Evolutionary conservation across 2,329 filamentous ascomycete genomes (phyloP).

Genomic region (Aaosphaeria pasadenensis): DNA sequence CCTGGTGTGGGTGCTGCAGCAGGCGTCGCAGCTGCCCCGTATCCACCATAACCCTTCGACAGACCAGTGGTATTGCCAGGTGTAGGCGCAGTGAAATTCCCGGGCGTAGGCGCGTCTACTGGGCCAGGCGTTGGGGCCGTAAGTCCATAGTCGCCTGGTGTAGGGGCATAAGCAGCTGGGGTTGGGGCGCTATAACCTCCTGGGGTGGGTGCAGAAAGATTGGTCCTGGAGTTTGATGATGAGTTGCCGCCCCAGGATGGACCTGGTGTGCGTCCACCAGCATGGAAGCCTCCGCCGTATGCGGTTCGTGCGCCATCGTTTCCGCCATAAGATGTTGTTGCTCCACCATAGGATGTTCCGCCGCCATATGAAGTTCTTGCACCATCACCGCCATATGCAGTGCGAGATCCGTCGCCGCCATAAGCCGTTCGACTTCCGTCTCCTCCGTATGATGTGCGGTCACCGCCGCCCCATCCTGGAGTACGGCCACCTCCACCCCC

Average conservation of each 20-base stretch:
- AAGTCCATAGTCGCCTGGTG: constrained; percentile 32
- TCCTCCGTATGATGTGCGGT: constrained; percentile 28
- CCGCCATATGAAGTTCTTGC: constrained; percentile 73
- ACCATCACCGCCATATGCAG: constrained; percentile 69
- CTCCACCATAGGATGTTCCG: constrained; percentile 47
- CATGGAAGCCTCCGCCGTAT: constrained; percentile 49
- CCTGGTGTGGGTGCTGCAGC: constrained; percentile 59
- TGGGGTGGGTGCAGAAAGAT: constrained; percentile 29
- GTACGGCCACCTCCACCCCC: constrained; percentile 39
- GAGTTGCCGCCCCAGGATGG: constrained; percentile 50
- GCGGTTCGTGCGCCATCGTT: constrained; percentile 32
- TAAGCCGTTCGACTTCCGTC: constrained; percentile 44
- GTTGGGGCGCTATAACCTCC: constrained; percentile 34
- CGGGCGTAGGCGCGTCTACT: constrained; percentile 39
- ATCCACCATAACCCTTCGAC: constrained; percentile 14
- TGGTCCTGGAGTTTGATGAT: constrained; percentile 22
- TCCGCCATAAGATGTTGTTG: constrained; percentile 37
- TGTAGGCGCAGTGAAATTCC: constrained; percentile 39
- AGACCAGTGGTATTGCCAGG: constrained; percentile 28
- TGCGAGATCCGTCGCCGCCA: constrained; percentile 62
- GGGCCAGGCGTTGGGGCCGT: constrained; percentile 36
- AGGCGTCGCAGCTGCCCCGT: constrained; percentile 33
- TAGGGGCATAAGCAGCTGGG: constrained; percentile 35
- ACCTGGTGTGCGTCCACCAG: constrained; percentile 53
- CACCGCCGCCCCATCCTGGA: constrained; percentile 42